Evolutionary conservation across 225 moss, liverwort and hornwort genomes (phyloP).

Genomic region (Thuidium tamariscinum): DNA sequence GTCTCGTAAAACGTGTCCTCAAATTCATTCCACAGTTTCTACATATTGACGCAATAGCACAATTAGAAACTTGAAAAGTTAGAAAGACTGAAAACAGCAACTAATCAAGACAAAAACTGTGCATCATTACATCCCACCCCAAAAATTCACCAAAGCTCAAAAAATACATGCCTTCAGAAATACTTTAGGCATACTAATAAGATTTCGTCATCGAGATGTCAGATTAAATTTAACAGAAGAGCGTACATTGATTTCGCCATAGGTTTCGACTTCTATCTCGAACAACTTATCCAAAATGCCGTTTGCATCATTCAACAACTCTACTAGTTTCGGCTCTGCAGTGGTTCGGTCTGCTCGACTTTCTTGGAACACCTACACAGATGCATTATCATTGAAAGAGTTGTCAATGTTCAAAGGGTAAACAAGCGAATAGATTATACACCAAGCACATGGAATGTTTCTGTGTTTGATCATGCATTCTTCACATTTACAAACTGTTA

Average conservation of each 20-base stretch:
- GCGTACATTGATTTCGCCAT: constrained; percentile 33
- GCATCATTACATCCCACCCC: background rate
- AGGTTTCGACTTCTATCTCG: constrained; percentile 79
- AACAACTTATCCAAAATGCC: constrained; percentile 43
- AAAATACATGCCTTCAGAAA: background rate
- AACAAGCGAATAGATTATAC: background rate
- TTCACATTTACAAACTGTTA: background rate
- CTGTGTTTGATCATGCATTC: background rate
- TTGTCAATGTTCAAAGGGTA: background rate
- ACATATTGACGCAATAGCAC: background rate
- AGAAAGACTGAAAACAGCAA: background rate
- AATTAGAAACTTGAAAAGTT: background rate
- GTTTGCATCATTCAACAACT: constrained; percentile 44
- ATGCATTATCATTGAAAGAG: background rate
- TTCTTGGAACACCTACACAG: constrained; percentile 58
- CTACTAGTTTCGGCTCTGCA: constrained; percentile 48
- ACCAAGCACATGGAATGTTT: background rate
- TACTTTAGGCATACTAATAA: background rate
- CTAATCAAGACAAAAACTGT: background rate
- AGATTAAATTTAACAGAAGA: background rate
- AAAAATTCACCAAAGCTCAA: background rate
- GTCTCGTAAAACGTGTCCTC: constrained; percentile 60
- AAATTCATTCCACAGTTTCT: constrained; percentile 80
- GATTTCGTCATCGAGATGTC: background rate
- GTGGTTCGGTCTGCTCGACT: constrained; percentile 41